A percentile compares a stretch with the other conserved stretches of the same genome.
Conservation (phyloP, 2,329 filamentous ascomycete species). For the Xylariaceae sp. region DNA sequence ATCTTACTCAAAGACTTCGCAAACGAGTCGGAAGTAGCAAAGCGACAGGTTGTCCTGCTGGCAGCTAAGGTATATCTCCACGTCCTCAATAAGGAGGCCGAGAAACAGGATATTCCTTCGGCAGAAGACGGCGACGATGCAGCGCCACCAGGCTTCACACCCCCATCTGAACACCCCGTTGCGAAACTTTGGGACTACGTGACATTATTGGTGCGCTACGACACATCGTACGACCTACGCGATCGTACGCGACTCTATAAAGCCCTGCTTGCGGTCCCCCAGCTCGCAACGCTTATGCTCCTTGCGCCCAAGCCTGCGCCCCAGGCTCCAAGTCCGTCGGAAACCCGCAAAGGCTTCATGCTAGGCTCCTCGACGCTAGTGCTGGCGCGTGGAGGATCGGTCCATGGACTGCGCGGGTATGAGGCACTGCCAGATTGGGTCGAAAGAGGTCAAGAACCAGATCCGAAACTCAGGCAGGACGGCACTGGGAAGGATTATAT, state of each 20-base stretch:
- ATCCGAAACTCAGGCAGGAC: slow-evolving; percentile 59
- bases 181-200: slow-evolving; percentile 80
- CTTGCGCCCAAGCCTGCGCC: slow-evolving; percentile 93
- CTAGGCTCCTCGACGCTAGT: slow-evolving; percentile 85
- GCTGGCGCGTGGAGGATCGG: slow-evolving; percentile 68
- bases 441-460: slow-evolving; percentile 71
- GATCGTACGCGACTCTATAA: slow-evolving; percentile 88
- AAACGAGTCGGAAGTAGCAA: slow-evolving; percentile 78
- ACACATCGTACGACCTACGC: slow-evolving; percentile 90
- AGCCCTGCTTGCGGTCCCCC: slow-evolving; percentile 74
- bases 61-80: slow-evolving; percentile 97
- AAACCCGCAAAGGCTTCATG: slow-evolving; percentile 70
- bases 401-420: slow-evolving; percentile 75
- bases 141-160: slow-evolving; percentile 24
- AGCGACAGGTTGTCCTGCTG: slow-evolving; percentile 85
- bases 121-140: slow-evolving; percentile 30
- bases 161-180: slow-evolving; percentile 62
- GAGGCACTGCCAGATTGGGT: slow-evolving; percentile 83
- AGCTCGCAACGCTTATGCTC: slow-evolving; percentile 85
- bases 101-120: slow-evolving; percentile 29
- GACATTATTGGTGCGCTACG: slow-evolving; percentile 81
- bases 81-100: slow-evolving; percentile 64
- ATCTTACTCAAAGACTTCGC: slow-evolving; percentile 83
- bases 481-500: slow-evolving; percentile 35
- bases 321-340: slow-evolving; percentile 83